Conservation (phyloP, 2,329 filamentous ascomycete genomes). For the Pseudopyrenochaeta lycopersici region DNA sequence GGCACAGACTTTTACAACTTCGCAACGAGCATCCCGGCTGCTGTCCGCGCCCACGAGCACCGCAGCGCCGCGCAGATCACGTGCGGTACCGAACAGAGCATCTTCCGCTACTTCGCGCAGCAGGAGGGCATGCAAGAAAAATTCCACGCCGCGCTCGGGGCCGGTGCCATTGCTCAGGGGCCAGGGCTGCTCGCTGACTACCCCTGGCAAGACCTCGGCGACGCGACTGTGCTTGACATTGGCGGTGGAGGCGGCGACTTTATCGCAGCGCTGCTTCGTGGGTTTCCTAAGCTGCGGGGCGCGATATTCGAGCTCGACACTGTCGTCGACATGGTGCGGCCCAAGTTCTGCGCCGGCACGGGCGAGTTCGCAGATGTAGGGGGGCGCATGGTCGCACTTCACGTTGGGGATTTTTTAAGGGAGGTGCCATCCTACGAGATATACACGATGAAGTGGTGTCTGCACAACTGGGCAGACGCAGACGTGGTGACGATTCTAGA, state of each 20-base stretch:
- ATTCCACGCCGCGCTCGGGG: conserved; percentile 51
- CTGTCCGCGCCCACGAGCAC: conserved; percentile 20
- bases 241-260: conserved; percentile 54
- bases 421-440: conserved; percentile 42
- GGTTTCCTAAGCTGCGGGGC: conserved; percentile 39
- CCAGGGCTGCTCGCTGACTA: conserved; percentile 58
- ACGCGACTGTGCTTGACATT: conserved; percentile 48
- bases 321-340: conserved; percentile 45
- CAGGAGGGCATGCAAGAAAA: conserved; percentile 41
- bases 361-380: conserved; percentile 40
- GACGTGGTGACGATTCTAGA: conserved; percentile 40
- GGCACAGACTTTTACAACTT: conserved; percentile 58
- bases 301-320: conserved; percentile 47
- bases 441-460: conserved; percentile 53
- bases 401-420: conserved; percentile 49
- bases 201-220: conserved; percentile 52
- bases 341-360: conserved; percentile 30
- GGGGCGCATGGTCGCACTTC: no score
- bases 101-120: conserved; percentile 52
- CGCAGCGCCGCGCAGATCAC: conserved; percentile 51
- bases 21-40: conserved; percentile 50
- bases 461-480: conserved; percentile 54
- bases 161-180: conserved; percentile 48
- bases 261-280: conserved; percentile 47
- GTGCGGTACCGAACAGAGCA: conserved; percentile 52